A percentile compares a stretch with the other conserved stretches of the same genome.
Conservation (phyloP, 768 basidiomycete species). For the Dioszegia aurantiaca region DNA sequence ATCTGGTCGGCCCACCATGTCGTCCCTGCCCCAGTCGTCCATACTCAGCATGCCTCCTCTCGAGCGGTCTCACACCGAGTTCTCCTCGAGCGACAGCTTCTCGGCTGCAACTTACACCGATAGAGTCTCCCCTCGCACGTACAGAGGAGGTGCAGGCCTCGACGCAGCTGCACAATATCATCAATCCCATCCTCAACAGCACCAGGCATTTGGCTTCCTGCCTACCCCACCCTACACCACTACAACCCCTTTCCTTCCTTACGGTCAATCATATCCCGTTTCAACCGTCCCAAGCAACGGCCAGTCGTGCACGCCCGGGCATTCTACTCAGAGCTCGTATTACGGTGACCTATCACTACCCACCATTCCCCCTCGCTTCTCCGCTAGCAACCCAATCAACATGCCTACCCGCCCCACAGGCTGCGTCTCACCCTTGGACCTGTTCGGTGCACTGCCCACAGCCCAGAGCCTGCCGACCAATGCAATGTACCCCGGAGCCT, state of each 20-base stretch:
- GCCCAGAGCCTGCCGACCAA: background rate
- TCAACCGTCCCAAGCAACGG: background rate
- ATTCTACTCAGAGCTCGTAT: background rate
- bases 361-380: conserved; percentile 8
- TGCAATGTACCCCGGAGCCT: background rate
- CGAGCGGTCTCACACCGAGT: conserved; percentile 1
- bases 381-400: background rate
- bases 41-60: background rate
- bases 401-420: background rate
- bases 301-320: background rate
- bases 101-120: background rate
- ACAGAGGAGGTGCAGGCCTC: background rate
- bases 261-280: background rate
- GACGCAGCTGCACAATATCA: background rate
- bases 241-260: background rate
- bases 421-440: conserved; percentile 3
- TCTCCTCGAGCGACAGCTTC: background rate
- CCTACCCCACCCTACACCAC: background rate
- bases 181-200: background rate
- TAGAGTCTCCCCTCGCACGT: background rate
- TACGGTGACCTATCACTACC: background rate
- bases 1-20: no score
- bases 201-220: background rate
- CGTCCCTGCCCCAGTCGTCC: background rate
- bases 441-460: background rate